Base-by-base conservation (phyloP, 345 rosid genomes). In the Erucastrum elatum region DNA sequence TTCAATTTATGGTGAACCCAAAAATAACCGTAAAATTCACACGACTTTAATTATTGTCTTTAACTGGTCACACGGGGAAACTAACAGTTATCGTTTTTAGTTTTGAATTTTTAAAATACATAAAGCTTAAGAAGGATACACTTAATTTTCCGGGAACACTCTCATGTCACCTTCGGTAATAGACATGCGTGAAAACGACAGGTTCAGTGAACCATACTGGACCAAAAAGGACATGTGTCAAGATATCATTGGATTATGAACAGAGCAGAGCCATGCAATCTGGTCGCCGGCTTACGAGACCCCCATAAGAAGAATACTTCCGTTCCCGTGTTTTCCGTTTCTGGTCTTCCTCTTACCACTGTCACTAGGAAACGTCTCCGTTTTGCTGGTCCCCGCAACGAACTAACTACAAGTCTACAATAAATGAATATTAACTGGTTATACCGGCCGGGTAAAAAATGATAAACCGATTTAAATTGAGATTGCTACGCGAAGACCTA, bases 121-220 rank as follows among this genome's bases (percentile, higher is more conserved):
- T 64, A 27, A 44, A 53, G 6, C 60, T 53, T 26, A 53, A 53
- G 8, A 41, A 53, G 7, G 35, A 61, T 61, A 10, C 53, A 25
- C 10, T 30, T 64, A 12, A n/a, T 4, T 67, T 49, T 12, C 21
- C 29, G 13, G 64, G 66, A 73, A 58, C 44, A 49, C 59, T 68
- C 35, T 46, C 61, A 13, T 44, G 55, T 67, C 74, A 73, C 21
- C 69, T 55, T 75, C 56, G 74, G 75, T 31, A 65, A 17, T 27
- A 27, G 75, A 74, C 82, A 81, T 84, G 82, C 82, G 79, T 78
- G 86, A 83, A 55, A 82, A 60, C 61, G 85, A 84, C 77, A 8
- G 68, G 66, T 56, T 68, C 30, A 73, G 56, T 69, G 82, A 76
- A 72, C 31, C 80, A 78, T 80, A 77, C 72, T 27, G 78, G 82